Evolutionary conservation across 768 basidiomycete genomes (phyloP), one percentile per base, ranked within the genome.

Genomic region (Clitopilus hobsonii): DNA sequence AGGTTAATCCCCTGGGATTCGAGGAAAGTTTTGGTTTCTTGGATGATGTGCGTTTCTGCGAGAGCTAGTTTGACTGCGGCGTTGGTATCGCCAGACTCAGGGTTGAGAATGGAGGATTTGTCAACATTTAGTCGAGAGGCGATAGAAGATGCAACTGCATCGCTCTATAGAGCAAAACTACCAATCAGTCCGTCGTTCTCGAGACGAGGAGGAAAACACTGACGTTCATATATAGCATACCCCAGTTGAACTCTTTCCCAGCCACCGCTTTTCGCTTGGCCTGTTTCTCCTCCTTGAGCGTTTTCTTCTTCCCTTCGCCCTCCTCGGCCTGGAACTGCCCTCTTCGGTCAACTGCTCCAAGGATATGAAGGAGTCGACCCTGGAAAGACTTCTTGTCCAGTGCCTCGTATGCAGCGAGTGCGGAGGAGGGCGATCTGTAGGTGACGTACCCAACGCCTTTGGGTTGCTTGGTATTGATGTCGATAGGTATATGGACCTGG

Each of bases 201-300:
- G 11, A 16, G 30, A 8, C 5, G 56, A 56, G 56, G 6, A 61
- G 58, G 28, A 54, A 47, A 25, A 22, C 41, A 86, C 92, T 71
- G 75, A 97, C 96, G 77, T 98, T 98, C 92, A 98, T 94, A 66
- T 94, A 98, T 54, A 98, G 67, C 80, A 94, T 89, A 52, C 87
- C 85, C 94, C 93, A 96, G 68, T 92, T 93, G 65, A 94, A 94
- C 54, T 88, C 89, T 58, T 86, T 85, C 27, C 87, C 86, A 14
- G 89, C 86, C 28, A 66, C 72, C 10, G 81, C 75, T 67, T 87
- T 94, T 55, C 83, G 76, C 64, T 87, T 85, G 28, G 78, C 77
- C 20, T 77, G 70, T 50, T 81, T 81, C 53, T 84, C 84, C 55
- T 85, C 90, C 56, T 91, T 71, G 3, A 83, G 68, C 24, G 71